These are phyloP conservation scores for Candida piceae DNA, from an alignment of 805 yeast species.

Conservation along the genomic window DNA sequence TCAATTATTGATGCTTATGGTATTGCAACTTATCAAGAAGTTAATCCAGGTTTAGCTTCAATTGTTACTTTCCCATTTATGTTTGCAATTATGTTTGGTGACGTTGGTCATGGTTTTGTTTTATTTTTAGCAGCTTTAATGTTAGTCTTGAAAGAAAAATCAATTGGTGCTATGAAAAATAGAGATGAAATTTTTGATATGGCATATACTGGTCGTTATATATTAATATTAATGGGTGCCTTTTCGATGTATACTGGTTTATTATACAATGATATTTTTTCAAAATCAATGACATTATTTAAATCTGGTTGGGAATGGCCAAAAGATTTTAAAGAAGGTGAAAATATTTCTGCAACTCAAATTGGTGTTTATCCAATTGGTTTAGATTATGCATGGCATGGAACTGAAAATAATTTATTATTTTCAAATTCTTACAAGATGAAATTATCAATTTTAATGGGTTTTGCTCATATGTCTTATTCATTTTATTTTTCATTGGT, in stretches of 20 bases:
- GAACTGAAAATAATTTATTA: constrained; percentile 84
- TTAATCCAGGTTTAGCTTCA: constrained; percentile 71
- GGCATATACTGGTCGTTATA: constrained; percentile 93
- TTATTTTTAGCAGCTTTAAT: constrained; percentile 66
- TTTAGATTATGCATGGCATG: constrained; percentile 94
- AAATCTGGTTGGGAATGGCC: constrained; percentile 96
- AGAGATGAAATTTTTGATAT: constrained; percentile 94
- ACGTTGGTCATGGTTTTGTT: constrained; percentile 91
- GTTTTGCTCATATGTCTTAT: constrained; percentile 91
- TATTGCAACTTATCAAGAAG: constrained; percentile 68
- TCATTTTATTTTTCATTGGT: constrained; percentile 80
- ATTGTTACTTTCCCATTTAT: constrained; percentile 77
- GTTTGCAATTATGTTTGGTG: constrained; percentile 99
- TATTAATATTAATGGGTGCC: constrained; percentile 83
- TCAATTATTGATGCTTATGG: constrained; percentile 74
- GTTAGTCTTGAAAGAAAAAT: constrained; percentile 69
- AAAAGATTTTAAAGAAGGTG: constrained; percentile 60
- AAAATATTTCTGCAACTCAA: constrained; percentile 59
- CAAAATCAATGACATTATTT: constrained; percentile 85
- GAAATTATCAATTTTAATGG: constrained; percentile 94
- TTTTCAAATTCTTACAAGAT: constrained; percentile 95
- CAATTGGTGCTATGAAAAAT: constrained; percentile 54
- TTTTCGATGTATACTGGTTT: constrained; percentile 96
- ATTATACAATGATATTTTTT: constrained; percentile 89
- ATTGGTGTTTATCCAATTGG: constrained; percentile 79